These are phyloP conservation scores for Dryas octopetala DNA, from an alignment of 306 rosid genomes.

Conservation along the genomic window DNA sequence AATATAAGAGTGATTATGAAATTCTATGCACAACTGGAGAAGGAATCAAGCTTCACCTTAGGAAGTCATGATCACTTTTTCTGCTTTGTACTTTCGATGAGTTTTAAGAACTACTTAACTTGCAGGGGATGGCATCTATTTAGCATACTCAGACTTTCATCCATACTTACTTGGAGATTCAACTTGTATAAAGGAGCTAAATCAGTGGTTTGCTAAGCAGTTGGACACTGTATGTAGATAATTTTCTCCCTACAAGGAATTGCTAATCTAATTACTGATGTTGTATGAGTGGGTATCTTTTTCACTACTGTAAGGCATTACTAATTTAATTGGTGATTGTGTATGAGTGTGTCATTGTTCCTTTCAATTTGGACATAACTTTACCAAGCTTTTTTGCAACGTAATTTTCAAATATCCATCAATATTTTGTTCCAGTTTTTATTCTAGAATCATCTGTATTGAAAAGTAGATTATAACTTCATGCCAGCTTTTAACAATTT, in stretches of 20 bases:
- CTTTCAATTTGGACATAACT: neutral
- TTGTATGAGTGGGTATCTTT: neutral
- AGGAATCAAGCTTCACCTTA: neutral
- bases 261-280: conserved; percentile 3
- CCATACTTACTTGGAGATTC: conserved; percentile 86
- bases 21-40: neutral
- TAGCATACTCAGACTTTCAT: conserved; percentile 86
- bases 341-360: neutral
- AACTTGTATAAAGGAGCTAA: conserved; percentile 77
- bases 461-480: neutral
- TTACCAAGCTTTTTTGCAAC: neutral
- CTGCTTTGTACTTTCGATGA: conserved; percentile 21
- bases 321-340: neutral
- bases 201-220: conserved; percentile 95
- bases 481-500: neutral
- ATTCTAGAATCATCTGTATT: conserved; percentile 1
- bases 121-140: conserved; percentile 89
- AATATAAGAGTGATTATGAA: neutral
- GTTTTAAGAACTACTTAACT: conserved; percentile 26
- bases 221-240: conserved; percentile 73
- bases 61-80: neutral
- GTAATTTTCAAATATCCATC: neutral
- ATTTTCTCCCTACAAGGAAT: neutral
- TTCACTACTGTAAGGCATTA: neutral
- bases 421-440: neutral